These are phyloP conservation scores for Mucor racemosus DNA, from an alignment of 371 early-diverging fungal species.

Conservation along the genomic window DNA sequence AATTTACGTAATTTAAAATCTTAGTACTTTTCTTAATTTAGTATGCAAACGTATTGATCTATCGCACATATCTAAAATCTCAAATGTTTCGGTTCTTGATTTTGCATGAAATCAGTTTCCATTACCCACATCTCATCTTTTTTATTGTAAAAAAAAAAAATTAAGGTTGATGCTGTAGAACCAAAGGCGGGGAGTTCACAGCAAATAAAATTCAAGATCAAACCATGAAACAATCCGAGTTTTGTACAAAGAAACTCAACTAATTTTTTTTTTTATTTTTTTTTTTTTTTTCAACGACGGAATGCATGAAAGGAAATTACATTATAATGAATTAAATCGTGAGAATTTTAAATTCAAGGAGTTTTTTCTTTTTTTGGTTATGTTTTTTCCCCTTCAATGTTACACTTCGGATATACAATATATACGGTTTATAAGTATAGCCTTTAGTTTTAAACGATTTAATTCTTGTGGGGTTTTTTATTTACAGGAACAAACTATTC, in stretches of 20 bases:
- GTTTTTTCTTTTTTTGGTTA: background rate
- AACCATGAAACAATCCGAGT: background rate
- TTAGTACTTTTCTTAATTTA: background rate
- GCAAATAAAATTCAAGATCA: background rate
- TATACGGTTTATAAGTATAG: background rate
- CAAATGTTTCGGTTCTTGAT: too few species aligned
- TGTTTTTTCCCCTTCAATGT: background rate
- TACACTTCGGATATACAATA: slow-evolving; percentile 2
- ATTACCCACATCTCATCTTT: background rate
- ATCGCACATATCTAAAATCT: too few species aligned
- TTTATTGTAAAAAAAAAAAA: background rate
- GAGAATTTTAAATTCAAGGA: background rate
- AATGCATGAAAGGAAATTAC: background rate
- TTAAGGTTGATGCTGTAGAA: slow-evolving; percentile 2
- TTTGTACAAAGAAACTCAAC: background rate
- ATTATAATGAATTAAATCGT: background rate
- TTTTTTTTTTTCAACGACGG: too few species aligned
- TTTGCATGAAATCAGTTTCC: background rate
- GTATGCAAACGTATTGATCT: background rate
- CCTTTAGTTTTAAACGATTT: background rate
- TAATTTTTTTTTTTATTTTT: too few species aligned
- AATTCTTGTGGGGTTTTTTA: background rate
- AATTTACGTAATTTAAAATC: background rate
- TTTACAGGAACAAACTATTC: too few species aligned
- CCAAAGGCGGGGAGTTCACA: background rate